Conservation (phyloP, 169 alveolate genomes). For the Eimeria tenella region DNA sequence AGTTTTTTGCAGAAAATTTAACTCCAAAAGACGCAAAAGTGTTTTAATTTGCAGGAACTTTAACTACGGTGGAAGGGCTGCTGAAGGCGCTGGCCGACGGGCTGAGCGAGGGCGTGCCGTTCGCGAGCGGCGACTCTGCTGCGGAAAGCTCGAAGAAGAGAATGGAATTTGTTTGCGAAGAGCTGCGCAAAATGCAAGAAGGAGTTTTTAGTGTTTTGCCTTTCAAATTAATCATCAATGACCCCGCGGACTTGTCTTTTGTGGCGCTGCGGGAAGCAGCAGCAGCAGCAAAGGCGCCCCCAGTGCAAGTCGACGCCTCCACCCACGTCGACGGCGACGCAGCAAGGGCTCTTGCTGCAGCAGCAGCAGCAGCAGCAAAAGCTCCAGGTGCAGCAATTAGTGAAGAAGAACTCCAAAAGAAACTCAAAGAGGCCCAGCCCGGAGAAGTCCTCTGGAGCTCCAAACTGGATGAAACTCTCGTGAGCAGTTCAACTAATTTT, state of each 20-base stretch:
- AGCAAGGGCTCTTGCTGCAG: not conserved
- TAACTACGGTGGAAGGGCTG: constrained; percentile 98
- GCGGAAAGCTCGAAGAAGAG: constrained; percentile 81
- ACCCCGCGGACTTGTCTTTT: constrained; percentile 94
- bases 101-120: constrained; percentile 91
- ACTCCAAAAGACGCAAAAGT: too few relatives aligned
- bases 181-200: not conserved
- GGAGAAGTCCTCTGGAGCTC: not conserved
- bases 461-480: not conserved
- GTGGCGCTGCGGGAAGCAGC: constrained; percentile 85
- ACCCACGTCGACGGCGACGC: not conserved
- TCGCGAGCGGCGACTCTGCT: constrained; percentile 95
- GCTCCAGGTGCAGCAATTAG: not conserved
- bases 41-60: constrained; percentile 93
- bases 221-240: constrained; percentile 93
- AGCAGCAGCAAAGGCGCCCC: not conserved
- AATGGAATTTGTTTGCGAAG: not conserved
- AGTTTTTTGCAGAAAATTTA: too few relatives aligned
- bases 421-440: not conserved
- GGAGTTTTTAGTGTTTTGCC: constrained; percentile 44
- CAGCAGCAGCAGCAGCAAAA: constrained; percentile 1
- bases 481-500: too few relatives aligned
- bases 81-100: constrained; percentile 88
- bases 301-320: not conserved
- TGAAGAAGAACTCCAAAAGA: not conserved